phyloP scores from a whole-genome alignment of 2,329 filamentous ascomycete genomes.

The Colletotrichum destructivum region DNA sequence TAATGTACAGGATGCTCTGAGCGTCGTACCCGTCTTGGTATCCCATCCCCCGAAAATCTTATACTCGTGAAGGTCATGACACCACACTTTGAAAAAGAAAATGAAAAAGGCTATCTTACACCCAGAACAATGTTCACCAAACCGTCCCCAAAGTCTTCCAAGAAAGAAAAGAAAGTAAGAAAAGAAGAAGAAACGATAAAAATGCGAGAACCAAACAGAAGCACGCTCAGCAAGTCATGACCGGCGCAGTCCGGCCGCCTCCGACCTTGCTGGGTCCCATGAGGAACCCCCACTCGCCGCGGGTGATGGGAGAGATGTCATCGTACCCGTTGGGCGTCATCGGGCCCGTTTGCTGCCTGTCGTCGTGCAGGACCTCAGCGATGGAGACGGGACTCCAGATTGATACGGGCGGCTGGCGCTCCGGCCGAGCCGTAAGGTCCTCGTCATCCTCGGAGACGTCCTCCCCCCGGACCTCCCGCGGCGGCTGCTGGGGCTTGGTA shows the following conservation, averaged over 20 bases:
- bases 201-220: slow-evolving; percentile 2
- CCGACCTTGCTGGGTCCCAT: slow-evolving; percentile 65
- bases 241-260: slow-evolving; percentile 61
- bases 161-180: neutral
- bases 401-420: slow-evolving; percentile 46
- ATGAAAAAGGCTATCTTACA: slow-evolving; percentile 34
- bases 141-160: neutral
- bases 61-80: slow-evolving; percentile 28
- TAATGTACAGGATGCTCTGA: slow-evolving; percentile 35
- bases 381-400: slow-evolving; percentile 57
- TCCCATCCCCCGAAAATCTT: slow-evolving; percentile 8
- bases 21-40: slow-evolving; percentile 21
- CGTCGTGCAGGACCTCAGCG: slow-evolving; percentile 58
- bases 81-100: neutral
- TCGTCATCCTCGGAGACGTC: slow-evolving; percentile 52
- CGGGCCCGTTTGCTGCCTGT: slow-evolving; percentile 58
- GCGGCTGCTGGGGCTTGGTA: slow-evolving; percentile 24
- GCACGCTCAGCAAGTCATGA: slow-evolving; percentile 65
- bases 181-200: neutral
- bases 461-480: slow-evolving; percentile 16
- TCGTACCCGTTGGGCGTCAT: slow-evolving; percentile 72
- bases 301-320: slow-evolving; percentile 74
- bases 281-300: slow-evolving; percentile 75
- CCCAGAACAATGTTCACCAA: neutral
- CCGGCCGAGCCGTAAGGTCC: slow-evolving; percentile 57